phyloP scores from a whole-genome alignment of 2,329 filamentous ascomycete species.

The Teratosphaeria zuluensis region DNA sequence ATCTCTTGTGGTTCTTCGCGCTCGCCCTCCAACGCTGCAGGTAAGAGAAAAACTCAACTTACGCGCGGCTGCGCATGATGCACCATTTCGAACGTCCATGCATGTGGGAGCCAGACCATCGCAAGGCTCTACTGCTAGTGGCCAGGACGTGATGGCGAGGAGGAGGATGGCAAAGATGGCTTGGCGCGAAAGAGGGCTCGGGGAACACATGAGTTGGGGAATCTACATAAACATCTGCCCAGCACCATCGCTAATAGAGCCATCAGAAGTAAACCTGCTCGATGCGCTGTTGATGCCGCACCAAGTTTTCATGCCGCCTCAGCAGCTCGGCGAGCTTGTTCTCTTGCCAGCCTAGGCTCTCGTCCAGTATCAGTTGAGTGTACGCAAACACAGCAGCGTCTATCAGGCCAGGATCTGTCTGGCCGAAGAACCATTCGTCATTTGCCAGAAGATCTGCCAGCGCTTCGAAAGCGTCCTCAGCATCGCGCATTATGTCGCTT shows the following conservation, averaged over 20 bases:
- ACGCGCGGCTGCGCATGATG: no score
- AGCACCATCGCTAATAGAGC: not conserved
- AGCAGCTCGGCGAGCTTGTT: conserved; percentile 50
- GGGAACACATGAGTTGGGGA: not conserved
- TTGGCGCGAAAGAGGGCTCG: no score
- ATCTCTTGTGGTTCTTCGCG: no score
- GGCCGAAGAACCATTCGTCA: conserved; percentile 52
- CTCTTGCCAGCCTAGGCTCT: conserved; percentile 54
- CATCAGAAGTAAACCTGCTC: conserved; percentile 39
- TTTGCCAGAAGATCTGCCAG: conserved; percentile 50
- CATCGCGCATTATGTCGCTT: conserved; percentile 49
- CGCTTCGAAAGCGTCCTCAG: conserved; percentile 53
- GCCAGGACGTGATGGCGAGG: no score
- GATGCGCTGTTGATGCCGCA: conserved; percentile 54
- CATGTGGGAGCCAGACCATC: no score
- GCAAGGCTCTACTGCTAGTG: no score
- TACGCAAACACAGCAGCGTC: conserved; percentile 89
- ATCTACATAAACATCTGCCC: not conserved
- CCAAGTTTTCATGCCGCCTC: conserved; percentile 49
- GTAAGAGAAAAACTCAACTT: no score
- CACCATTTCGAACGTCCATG: no score
- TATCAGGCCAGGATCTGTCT: conserved; percentile 56
- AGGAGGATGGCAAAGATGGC: no score
- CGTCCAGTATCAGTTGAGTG: conserved; percentile 66
- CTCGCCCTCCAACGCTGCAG: no score